Percentiles rank a stretch among this genome's conserved stretches.
Conservation (phyloP, 2,329 filamentous ascomycete species). For the Mycosphaerella arachidis region DNA sequence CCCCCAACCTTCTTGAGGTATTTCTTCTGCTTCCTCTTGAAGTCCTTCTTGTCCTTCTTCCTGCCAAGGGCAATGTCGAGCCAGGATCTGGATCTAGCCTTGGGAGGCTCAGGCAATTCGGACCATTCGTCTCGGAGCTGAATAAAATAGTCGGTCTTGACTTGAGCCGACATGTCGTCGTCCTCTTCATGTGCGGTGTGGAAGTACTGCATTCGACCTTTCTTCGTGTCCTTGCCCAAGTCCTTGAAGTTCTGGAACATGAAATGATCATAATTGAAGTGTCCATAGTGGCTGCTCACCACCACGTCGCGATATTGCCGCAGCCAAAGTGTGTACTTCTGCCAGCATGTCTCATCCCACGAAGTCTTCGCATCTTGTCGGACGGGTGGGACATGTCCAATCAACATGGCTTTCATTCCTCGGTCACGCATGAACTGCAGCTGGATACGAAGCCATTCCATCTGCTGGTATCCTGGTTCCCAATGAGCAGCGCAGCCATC, state of each 20-base stretch:
- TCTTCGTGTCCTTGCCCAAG: slow-evolving; percentile 56
- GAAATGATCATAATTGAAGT: slow-evolving; percentile 99
- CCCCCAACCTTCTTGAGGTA: slow-evolving; percentile 69
- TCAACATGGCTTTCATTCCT: slow-evolving; percentile 90
- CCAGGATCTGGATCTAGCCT: slow-evolving; percentile 22
- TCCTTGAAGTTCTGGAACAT: slow-evolving; percentile 81
- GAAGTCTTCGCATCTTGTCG: slow-evolving; percentile 76
- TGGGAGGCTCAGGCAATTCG: slow-evolving; percentile 58
- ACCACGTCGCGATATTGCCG: slow-evolving; percentile 88
- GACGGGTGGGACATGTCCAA: slow-evolving; percentile 89
- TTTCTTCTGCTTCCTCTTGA: slow-evolving; percentile 52
- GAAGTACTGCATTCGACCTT: slow-evolving; percentile 37
- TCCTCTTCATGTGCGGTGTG: slow-evolving; percentile 10
- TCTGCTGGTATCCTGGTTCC: slow-evolving; percentile 87
- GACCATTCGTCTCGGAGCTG: slow-evolving; percentile 77
- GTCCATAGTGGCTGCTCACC: slow-evolving; percentile 73
- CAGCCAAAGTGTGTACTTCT: slow-evolving; percentile 90
- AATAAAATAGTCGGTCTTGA: slow-evolving; percentile 73
- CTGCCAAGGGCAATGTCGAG: slow-evolving; percentile 28
- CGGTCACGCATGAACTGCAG: slow-evolving; percentile 75
- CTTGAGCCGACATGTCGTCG: slow-evolving; percentile 56
- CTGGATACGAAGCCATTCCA: slow-evolving; percentile 93
- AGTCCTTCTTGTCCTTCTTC: slow-evolving; percentile 39
- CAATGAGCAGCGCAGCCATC: slow-evolving; percentile 76
- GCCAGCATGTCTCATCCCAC: slow-evolving; percentile 98